Base-by-base conservation (phyloP, 2,329 filamentous ascomycete genomes). In the Cytospora piceicola region DNA sequence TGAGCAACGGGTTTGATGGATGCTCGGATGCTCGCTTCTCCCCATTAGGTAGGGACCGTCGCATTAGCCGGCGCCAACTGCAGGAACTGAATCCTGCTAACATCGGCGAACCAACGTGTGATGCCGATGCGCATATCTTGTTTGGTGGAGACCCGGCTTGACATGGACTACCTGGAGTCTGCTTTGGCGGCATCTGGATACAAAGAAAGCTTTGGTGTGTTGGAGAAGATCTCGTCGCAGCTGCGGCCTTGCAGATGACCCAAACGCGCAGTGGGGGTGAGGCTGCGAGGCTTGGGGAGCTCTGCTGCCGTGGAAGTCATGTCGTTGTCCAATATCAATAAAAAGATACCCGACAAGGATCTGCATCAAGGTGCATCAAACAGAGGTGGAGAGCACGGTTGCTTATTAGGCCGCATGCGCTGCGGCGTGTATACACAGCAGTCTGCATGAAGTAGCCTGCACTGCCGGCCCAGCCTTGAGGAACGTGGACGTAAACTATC, bases 1-100 rank as follows among this genome's bases (percentile, higher is more conserved):
- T 29, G 3, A 46, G n/a, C 14, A 29, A 32, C 27, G 14, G 15
- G 29, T 2, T 6, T 42, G 17, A 49, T 20, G 20, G 17, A 30
- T n/a, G 20, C 59, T 61, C 20, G 20, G 17, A 30, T n/a, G 20
- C 59, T 61, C 32, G 51, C 59, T 20, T 39, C 20, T 24, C 20
- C 59, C n/a, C 27, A n/a, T 53, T 32, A 3, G 32, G 24, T 55
- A 42, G 34, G 32, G 27, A 32, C 11, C 24, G 52, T 27, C 51
- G 27, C 22, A 22, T 30, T 15, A 55, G 20, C 22, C 20, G 51
- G 52, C 34, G 36, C 27, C 34, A 61, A 46, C 24, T 14, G 27
- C 59, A 46, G n/a, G 34, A 30, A 20, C 30, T 27, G 17, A 17
- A 1, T 53, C 17, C 29, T 30, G 49, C n/a, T 15, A n/a, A 27